Evolutionary conservation across 169 alveolate species (phyloP).

Genomic region (Plasmodium adleri): DNA sequence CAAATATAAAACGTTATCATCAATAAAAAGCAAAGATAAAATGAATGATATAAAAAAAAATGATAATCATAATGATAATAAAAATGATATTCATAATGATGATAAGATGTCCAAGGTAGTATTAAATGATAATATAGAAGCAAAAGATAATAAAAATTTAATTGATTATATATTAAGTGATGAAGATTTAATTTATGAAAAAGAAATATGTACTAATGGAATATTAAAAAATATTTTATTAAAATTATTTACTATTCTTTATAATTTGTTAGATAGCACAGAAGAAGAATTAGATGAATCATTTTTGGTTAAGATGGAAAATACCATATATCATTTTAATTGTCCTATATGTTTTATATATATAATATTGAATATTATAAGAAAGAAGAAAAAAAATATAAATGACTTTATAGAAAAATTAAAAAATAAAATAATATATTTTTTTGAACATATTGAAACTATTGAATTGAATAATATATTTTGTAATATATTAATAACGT

Average conservation of each 20-base stretch:
- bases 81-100: background rate
- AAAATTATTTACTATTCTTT: constrained; percentile 53
- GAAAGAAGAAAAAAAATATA: constrained; percentile 49
- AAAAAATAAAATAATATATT: constrained; percentile 29
- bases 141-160: background rate
- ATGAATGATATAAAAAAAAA: background rate
- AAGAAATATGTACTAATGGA: constrained; percentile 17
- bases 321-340: constrained; percentile 39
- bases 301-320: constrained; percentile 32
- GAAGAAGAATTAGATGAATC: constrained; percentile 29
- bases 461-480: constrained; percentile 23
- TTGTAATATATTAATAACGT: constrained; percentile 53
- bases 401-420: constrained; percentile 51
- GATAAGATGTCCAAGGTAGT: background rate
- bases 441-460: constrained; percentile 38
- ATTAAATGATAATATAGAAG: background rate
- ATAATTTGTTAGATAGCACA: constrained; percentile 34
- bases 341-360: constrained; percentile 62
- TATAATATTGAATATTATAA: constrained; percentile 46
- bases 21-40: too few relatives aligned
- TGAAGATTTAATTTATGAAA: constrained; percentile 26
- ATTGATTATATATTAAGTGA: constrained; percentile 21
- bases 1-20: too few relatives aligned
- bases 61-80: background rate
- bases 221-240: constrained; percentile 54